Conservation (phyloP, 257 asterid genomes). For the Haberlea rhodopensis region DNA sequence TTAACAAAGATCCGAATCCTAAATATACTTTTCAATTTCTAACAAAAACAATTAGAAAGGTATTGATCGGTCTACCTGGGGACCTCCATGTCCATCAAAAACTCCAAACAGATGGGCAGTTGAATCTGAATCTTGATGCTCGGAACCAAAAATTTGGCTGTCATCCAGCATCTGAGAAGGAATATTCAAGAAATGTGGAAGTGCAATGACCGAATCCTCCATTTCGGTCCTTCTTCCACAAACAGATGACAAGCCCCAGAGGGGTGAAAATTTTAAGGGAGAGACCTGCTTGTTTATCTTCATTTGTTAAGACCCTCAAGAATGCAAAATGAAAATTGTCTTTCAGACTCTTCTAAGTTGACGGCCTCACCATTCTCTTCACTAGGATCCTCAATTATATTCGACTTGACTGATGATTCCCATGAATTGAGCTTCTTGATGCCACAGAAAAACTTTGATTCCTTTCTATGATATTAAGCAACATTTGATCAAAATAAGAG, state of each 20-base stretch:
- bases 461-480: conserved; percentile 24
- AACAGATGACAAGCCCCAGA: conserved; percentile 50
- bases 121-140: conserved; percentile 38
- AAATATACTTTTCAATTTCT: too few relatives aligned
- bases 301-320: too few relatives aligned
- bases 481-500: conserved; percentile 21
- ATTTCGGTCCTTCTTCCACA: conserved; percentile 77
- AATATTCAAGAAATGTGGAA: conserved; percentile 54
- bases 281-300: too few relatives aligned
- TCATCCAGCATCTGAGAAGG: conserved; percentile 62
- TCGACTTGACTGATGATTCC: conserved; percentile 35
- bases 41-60: too few relatives aligned
- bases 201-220: conserved; percentile 72
- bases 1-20: too few relatives aligned
- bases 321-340: conserved; percentile 39
- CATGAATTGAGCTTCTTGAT: conserved; percentile 35
- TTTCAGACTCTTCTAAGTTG: conserved; percentile 35
- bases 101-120: conserved; percentile 73
- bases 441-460: conserved; percentile 24
- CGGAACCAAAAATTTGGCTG: conserved; percentile 30
- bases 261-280: too few relatives aligned
- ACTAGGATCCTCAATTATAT: conserved; percentile 36
- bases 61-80: conserved; percentile 48
- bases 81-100: conserved; percentile 94
- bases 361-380: conserved; percentile 24